phyloP scores from a whole-genome alignment of 2,329 filamentous ascomycete species.

The Fusarium citri region DNA sequence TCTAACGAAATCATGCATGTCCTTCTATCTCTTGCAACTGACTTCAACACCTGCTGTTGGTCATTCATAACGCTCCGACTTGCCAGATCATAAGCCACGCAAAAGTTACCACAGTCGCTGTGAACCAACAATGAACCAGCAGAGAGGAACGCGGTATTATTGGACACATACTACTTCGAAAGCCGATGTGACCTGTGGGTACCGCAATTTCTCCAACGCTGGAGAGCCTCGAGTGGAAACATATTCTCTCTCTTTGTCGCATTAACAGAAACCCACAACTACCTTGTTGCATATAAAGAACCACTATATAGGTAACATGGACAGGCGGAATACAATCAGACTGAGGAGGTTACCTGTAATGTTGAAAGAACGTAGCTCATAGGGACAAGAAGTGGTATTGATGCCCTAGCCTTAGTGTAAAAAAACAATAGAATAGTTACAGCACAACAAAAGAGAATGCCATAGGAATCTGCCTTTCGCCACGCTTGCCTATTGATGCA shows the following conservation, averaged over 20 bases:
- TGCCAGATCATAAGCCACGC: slow-evolving; percentile 5
- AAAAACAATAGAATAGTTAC: slow-evolving; percentile 25
- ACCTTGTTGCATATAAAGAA: neutral
- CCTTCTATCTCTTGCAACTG: slow-evolving; percentile 9
- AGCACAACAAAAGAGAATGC: slow-evolving; percentile 39
- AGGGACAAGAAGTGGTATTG: slow-evolving; percentile 10
- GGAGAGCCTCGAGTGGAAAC: neutral
- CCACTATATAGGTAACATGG: neutral
- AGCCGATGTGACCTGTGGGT: neutral
- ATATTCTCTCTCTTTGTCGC: neutral
- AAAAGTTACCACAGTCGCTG: slow-evolving; percentile 13
- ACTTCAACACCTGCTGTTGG: slow-evolving; percentile 7
- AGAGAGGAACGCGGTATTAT: slow-evolving; percentile 8
- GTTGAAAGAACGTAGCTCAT: neutral
- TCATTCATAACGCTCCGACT: neutral
- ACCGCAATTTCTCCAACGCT: neutral
- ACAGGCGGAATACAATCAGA: neutral
- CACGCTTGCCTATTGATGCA: slow-evolving; percentile 40
- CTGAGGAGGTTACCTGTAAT: neutral
- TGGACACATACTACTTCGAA: neutral
- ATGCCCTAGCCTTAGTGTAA: slow-evolving; percentile 13
- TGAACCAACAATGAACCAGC: neutral
- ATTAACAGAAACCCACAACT: neutral
- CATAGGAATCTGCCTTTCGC: slow-evolving; percentile 44
- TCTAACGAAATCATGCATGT: slow-evolving; percentile 18